phyloP scores from a whole-genome alignment of 345 rosid species.

The Moricandia moricandioides region DNA sequence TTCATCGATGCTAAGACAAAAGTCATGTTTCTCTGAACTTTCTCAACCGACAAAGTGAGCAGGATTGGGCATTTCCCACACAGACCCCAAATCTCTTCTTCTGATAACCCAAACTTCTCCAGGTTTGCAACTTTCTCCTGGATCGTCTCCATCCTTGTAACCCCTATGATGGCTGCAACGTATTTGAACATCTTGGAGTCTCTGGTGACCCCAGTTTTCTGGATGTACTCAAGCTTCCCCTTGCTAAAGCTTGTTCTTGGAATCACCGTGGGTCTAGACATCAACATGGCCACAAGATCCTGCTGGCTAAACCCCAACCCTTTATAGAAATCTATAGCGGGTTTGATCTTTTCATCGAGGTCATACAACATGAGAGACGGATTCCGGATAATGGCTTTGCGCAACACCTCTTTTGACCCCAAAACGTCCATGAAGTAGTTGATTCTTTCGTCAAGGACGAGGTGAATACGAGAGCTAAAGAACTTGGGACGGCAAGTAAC shows the following conservation, averaged over 20 bases:
- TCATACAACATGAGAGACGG: constrained; percentile 80
- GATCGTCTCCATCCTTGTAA: constrained; percentile 68
- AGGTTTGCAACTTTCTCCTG: constrained; percentile 62
- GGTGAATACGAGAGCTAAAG: constrained; percentile 55
- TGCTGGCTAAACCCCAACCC: constrained; percentile 48
- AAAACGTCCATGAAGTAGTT: constrained; percentile 50
- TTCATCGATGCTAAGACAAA: constrained; percentile 64
- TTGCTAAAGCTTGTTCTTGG: constrained; percentile 57
- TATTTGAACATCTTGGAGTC: constrained; percentile 72
- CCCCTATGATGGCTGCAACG: constrained; percentile 57
- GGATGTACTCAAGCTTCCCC: constrained; percentile 64
- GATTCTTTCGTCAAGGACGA: constrained; percentile 62
- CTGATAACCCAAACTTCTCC: constrained; percentile 68
- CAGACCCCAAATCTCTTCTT: constrained; percentile 62
- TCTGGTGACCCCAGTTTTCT: constrained; percentile 49
- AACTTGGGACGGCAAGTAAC: constrained; percentile 73
- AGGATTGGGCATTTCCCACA: constrained; percentile 50
- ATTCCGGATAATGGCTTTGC: constrained; percentile 62
- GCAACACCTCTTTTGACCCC: constrained; percentile 59
- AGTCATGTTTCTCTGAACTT: constrained; percentile 87
- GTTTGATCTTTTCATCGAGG: constrained; percentile 52
- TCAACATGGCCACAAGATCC: constrained; percentile 58
- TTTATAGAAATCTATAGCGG: constrained; percentile 55
- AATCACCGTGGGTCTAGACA: constrained; percentile 69
- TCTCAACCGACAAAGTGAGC: constrained; percentile 65